Percentiles rank a stretch among this genome's conserved stretches.
These are phyloP conservation scores for Sarocladiaceae sp. DNA, from an alignment of 2,329 filamentous ascomycete species.

Conservation along the genomic window DNA sequence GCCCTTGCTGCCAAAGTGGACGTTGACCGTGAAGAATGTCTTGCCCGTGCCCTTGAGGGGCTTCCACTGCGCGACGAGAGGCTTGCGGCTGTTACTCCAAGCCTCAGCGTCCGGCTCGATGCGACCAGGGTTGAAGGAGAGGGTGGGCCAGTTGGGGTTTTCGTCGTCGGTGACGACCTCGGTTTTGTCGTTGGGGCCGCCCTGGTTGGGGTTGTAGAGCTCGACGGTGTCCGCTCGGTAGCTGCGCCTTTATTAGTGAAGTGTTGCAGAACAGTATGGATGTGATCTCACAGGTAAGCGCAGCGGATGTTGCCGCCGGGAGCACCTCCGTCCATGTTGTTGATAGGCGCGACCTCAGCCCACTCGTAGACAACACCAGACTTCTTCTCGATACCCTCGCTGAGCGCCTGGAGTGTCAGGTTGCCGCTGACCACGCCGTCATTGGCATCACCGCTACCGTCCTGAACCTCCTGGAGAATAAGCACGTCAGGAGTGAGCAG, in stretches of 20 bases:
- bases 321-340: conserved; percentile 58
- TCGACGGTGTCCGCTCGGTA: conserved; percentile 56
- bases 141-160: conserved; percentile 30
- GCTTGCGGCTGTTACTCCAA: conserved; percentile 59
- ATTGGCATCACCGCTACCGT: conserved; percentile 55
- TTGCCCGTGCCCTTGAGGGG: conserved; percentile 44
- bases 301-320: conserved; percentile 67
- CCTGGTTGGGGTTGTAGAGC: conserved; percentile 53
- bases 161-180: conserved; percentile 43
- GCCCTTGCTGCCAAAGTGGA: conserved; percentile 62
- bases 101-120: conserved; percentile 57
- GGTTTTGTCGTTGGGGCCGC: conserved; percentile 47
- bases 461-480: conserved; percentile 67
- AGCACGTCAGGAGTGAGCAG: conserved; percentile 58
- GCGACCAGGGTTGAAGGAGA: conserved; percentile 63
- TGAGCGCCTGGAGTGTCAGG: conserved; percentile 50
- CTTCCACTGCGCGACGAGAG: conserved; percentile 60
- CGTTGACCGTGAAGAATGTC: conserved; percentile 64
- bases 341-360: conserved; percentile 50
- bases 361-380: conserved; percentile 52
- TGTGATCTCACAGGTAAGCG: conserved; percentile 46
- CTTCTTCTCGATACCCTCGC: conserved; percentile 41
- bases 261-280: neutral
- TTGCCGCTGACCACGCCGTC: conserved; percentile 52
- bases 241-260: neutral